A percentile compares a stretch with the other conserved stretches of the same genome.
Conservation (phyloP, 2,329 filamentous ascomycete species). For the Sporothrix humicola region DNA sequence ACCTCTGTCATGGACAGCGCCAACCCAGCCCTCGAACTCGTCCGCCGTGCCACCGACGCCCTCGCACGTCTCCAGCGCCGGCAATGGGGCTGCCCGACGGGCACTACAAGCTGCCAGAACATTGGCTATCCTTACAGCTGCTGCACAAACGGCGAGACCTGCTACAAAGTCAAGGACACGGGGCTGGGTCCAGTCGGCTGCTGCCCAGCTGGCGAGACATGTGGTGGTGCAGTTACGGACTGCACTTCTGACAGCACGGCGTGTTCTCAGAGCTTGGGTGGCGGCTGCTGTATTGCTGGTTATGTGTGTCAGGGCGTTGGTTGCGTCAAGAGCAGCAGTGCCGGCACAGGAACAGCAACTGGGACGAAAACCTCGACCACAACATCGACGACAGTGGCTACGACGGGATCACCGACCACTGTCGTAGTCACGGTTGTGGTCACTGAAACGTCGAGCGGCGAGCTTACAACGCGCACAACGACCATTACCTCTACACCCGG, state of each 20-base stretch:
- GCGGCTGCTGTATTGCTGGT: slow-evolving; percentile 77
- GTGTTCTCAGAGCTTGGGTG: slow-evolving; percentile 69
- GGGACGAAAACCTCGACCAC: slow-evolving; percentile 46
- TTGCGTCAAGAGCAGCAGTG: slow-evolving; percentile 55
- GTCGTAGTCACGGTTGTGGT: slow-evolving; percentile 51
- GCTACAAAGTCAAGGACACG: slow-evolving; percentile 67
- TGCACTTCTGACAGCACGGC: slow-evolving; percentile 68
- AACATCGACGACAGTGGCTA: slow-evolving; percentile 48
- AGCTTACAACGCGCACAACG: slow-evolving; percentile 44
- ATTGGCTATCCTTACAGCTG: slow-evolving; percentile 74
- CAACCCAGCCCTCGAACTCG: slow-evolving; percentile 42
- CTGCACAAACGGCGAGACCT: slow-evolving; percentile 69
- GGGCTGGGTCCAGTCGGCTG: slow-evolving; percentile 74
- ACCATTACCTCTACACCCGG: slow-evolving; percentile 48
- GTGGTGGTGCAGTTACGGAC: slow-evolving; percentile 65
- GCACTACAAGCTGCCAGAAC: slow-evolving; percentile 66
- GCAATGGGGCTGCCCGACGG: slow-evolving; percentile 68
- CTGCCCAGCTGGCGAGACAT: slow-evolving; percentile 69
- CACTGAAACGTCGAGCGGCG: slow-evolving; percentile 45
- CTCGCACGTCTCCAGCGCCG: slow-evolving; percentile 60
- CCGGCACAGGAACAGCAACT: slow-evolving; percentile 34
- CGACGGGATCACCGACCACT: slow-evolving; percentile 47
- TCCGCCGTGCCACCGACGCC: slow-evolving; percentile 54
- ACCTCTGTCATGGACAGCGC: slow-evolving; percentile 28
- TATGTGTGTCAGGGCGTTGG: slow-evolving; percentile 72